phyloP scores from a whole-genome alignment of 352 stramenopile genomes.

The Phytophthora vignae region DNA sequence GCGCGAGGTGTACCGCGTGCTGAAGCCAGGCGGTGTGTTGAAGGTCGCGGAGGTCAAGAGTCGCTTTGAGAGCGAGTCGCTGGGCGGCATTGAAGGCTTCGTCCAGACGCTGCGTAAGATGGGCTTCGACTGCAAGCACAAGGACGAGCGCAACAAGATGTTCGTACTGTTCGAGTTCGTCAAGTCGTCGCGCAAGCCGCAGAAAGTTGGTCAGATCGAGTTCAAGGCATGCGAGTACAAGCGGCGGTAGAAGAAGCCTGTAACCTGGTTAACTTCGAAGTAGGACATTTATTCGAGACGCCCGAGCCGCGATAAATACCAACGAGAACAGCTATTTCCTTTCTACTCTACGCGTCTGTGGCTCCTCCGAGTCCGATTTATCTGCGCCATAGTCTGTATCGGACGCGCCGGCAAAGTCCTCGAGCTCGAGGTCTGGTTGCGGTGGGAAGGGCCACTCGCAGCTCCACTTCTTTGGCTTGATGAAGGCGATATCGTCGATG shows the following conservation, averaged over 20 bases:
- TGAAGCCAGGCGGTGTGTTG: conserved; percentile 94
- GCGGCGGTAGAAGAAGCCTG: conserved; percentile 54
- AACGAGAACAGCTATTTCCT: conserved; percentile 8
- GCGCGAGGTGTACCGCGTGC: conserved; percentile 94
- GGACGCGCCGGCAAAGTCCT: conserved; percentile 46
- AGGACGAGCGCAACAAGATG: conserved; percentile 88
- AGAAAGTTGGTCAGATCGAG: conserved; percentile 63
- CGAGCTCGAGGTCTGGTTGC: conserved; percentile 45
- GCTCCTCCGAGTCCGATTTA: conserved; percentile 53
- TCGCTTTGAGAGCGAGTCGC: conserved; percentile 75
- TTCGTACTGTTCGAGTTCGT: conserved; percentile 88
- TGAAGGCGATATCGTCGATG: conserved; percentile 54
- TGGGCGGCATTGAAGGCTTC: conserved; percentile 76
- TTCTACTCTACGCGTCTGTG: conserved; percentile 24
- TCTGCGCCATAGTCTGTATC: conserved; percentile 56
- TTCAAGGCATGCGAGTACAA: conserved; percentile 91
- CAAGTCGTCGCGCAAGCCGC: conserved; percentile 64
- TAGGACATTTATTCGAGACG: conserved; percentile 29
- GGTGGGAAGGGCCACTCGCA: conserved; percentile 65
- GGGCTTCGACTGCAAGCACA: conserved; percentile 76
- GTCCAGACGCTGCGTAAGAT: conserved; percentile 64
- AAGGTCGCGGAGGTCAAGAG: conserved; percentile 89
- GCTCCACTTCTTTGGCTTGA: conserved; percentile 77
- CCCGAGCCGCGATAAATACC: conserved; percentile 34
- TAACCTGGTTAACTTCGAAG: neutral